Evolutionary conservation across 2,329 filamentous ascomycete species (phyloP), one percentile per base, ranked within the genome.

Genomic region (Pyrenophora tritici-repentis): DNA sequence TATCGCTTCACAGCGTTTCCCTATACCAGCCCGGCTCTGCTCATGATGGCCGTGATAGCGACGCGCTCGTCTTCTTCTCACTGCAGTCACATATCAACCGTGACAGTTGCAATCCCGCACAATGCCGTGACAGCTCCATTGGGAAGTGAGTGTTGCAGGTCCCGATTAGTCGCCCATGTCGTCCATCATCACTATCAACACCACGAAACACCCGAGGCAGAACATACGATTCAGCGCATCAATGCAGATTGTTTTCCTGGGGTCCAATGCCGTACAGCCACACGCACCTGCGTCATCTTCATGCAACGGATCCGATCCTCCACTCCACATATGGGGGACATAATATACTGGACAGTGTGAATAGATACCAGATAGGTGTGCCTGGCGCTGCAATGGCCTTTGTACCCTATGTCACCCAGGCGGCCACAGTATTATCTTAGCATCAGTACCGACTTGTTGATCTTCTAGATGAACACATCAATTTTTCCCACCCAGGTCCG

Each of bases 401-500:
- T 20, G 18, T 20, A 20, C 18, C 5, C 5, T 20, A 5, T 20
- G 18, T 20, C 18, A 20, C 18, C 5, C 18, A 20, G 18, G 18
- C 18, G 18, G 18, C 18, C 18, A 20, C 3, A 20, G 3, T 20
- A 20, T 20, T 20, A 20, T 24, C 22, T 37, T 42, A 41, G 17
- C 31, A 12, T 14, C 32, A 18, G 22, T 32, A 37, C 47, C 35
- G 10, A 32, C 31, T 24, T 34, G 42, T 22, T 29, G 18, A 29
- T 57, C 65, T 40, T 64, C 61, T 46, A 51, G 17, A 32, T 34
- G 17, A 22, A 37, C 17, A 47, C 24, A 35, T 45, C 37, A 5
- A 37, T 43, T 20, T 51, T 42, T 38, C 68, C 67, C 13, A 71
- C 48, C 58, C 68, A 70, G 10, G 35, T 44, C 49, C 65, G 68